These are phyloP conservation scores for Fusarium pilosicola DNA, from an alignment of 2,329 filamentous ascomycete species.

Conservation along the genomic window DNA sequence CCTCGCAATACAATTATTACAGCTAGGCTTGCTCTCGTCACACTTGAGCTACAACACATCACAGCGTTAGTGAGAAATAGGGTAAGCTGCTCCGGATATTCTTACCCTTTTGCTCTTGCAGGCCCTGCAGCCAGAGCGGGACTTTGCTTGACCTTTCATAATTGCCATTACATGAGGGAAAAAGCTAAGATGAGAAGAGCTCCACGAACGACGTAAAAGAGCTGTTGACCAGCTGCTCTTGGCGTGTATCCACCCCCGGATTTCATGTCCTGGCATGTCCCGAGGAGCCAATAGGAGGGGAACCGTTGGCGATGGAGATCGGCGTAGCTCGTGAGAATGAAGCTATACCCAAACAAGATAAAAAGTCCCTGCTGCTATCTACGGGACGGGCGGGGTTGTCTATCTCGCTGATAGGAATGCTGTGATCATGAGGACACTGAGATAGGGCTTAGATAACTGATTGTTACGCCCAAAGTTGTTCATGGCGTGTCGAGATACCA, in stretches of 20 bases:
- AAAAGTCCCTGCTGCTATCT: slow-evolving; percentile 29
- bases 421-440: slow-evolving; percentile 10
- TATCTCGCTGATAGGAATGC: background rate
- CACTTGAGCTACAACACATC: slow-evolving; percentile 19
- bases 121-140: slow-evolving; percentile 22
- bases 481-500: background rate
- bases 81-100: background rate
- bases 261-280: slow-evolving; percentile 7
- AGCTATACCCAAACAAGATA: slow-evolving; percentile 27
- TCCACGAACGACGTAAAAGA: slow-evolving; percentile 18
- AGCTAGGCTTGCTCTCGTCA: slow-evolving; percentile 22
- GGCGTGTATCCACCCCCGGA: slow-evolving; percentile 9
- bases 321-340: background rate
- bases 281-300: slow-evolving; percentile 17
- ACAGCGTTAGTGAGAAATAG: background rate
- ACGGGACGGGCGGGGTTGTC: slow-evolving; percentile 6
- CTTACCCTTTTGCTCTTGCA: slow-evolving; percentile 25
- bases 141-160: slow-evolving; percentile 28
- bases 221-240: background rate
- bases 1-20: slow-evolving; percentile 13
- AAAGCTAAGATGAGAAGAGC: background rate
- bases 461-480: background rate
- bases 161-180: background rate
- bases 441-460: background rate
- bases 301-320: slow-evolving; percentile 2